Base-by-base conservation (phyloP, 129 eudicot species). In the Artemisia tridentata region DNA sequence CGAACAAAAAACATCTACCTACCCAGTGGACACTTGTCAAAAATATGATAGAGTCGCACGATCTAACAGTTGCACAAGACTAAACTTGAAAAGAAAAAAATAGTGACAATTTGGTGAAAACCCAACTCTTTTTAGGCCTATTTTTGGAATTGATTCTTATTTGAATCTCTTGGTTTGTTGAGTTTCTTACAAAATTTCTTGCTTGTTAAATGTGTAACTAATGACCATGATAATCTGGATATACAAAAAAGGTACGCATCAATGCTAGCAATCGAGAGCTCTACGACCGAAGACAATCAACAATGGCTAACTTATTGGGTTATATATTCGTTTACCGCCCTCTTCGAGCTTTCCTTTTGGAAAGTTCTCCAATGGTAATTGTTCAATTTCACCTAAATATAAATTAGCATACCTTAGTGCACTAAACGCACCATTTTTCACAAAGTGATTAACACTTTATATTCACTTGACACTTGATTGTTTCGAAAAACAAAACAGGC, bases 281-380 rank as follows among this genome's bases (percentile, higher is more conserved):
- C 97, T 21, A 83, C 96, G 76, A 74, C 96, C 8, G 75, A 89
- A 60, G 99, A 93, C 50, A 96, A 93, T 73, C 99, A 90, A 72
- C 99, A 93, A 46, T 93, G 99, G 99, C 92, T 93, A 31, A 93
- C 99, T 12, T 93, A 93, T 69, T 93, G 99, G 99, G 87, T 93
- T 80, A 23, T 93, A 13, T 87, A 93, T 84, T 93, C 99, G 1
- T 87, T 93, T 59, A 80, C 84, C 21, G 84, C 96, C 15, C 88
- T 93, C 49, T 90, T 93, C 53, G 99, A 93, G 88, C 97, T 93
- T 63, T 90, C 99, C 6, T 87, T 69, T 72, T 93, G 99, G 99
- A 83, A 82, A 71, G 72, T 93, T 72, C 99, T 93, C 67, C 97
- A 90, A 84, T 93, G 99, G 99, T 93, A 60, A 64, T 43, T 63